phyloP scores from a whole-genome alignment of 805 yeast species.

The Metschnikowia continentalis region DNA sequence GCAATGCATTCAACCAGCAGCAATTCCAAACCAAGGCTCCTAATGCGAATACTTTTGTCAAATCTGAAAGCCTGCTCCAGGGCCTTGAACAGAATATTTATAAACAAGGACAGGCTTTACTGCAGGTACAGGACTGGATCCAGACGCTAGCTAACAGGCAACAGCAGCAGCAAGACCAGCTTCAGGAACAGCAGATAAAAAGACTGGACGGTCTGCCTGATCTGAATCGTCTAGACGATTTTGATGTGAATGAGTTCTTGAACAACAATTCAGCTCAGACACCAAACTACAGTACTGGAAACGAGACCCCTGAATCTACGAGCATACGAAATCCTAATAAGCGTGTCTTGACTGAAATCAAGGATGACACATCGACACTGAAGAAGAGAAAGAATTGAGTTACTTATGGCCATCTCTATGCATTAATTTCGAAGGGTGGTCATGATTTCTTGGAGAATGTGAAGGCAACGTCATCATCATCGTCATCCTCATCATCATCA shows the following conservation, averaged over 20 bases:
- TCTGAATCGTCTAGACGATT: conserved; percentile 21
- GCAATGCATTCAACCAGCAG: conserved; percentile 11
- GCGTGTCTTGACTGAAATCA: conserved; percentile 12
- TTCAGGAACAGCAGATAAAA: conserved; percentile 14
- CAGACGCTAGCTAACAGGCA: conserved; percentile 24
- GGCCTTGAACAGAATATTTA: conserved; percentile 45
- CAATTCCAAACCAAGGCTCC: neutral
- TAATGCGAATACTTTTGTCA: neutral
- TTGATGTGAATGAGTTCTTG: conserved; percentile 32
- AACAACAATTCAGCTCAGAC: conserved; percentile 9
- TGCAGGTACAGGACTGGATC: conserved; percentile 56
- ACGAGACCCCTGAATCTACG: neutral
- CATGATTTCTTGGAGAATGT: conserved; percentile 11
- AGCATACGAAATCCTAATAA: conserved; percentile 1
- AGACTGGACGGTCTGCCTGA: conserved; percentile 8
- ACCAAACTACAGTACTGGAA: conserved; percentile 1
- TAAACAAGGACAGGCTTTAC: conserved; percentile 49
- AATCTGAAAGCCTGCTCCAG: conserved; percentile 8
- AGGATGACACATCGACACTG: conserved; percentile 3
- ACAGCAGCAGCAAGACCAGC: conserved; percentile 18
- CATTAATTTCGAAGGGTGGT: neutral
- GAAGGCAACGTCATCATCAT: conserved; percentile 12
- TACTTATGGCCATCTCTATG: neutral
- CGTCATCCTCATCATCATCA: conserved; percentile 8
- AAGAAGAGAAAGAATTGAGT: conserved; percentile 1